A percentile compares a stretch with the other conserved stretches of the same genome.
phyloP scores from a whole-genome alignment of 73 alveolate genomes.

The Paramecium sexaurelia region DNA sequence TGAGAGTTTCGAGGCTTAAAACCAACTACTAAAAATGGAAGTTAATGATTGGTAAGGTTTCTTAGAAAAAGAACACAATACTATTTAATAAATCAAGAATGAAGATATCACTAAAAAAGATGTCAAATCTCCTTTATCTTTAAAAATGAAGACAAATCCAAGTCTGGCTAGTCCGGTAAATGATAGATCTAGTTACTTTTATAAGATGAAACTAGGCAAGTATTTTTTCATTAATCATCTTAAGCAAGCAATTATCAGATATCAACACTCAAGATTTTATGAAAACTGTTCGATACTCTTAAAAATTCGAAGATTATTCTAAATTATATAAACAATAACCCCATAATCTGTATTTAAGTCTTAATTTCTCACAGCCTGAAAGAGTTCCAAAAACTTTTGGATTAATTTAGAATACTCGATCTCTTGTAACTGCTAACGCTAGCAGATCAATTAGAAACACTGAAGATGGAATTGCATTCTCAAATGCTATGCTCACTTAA shows the following conservation, averaged over 20 bases:
- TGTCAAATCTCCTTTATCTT: neutral
- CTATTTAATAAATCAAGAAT: neutral
- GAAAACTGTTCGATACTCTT: neutral
- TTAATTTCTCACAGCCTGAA: neutral
- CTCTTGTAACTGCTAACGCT: neutral
- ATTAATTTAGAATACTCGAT: neutral
- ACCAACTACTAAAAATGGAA: neutral
- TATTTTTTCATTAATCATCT: neutral
- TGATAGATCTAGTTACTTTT: neutral
- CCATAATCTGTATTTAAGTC: slow-evolving; percentile 1
- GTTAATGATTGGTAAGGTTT: slow-evolving; percentile 22
- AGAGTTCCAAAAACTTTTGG: slow-evolving; percentile 25
- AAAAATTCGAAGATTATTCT: neutral
- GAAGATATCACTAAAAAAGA: neutral
- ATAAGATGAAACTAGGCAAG: slow-evolving; percentile 39
- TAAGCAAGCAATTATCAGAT: neutral
- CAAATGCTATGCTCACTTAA: neutral
- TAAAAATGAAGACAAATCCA: neutral
- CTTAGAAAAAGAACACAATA: neutral
- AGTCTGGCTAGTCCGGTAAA: neutral
- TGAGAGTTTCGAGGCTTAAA: slow-evolving; percentile 22
- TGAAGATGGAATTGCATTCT: neutral
- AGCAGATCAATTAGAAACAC: neutral
- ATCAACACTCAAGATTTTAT: neutral
- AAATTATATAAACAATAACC: slow-evolving; percentile 25